These are phyloP conservation scores for Yamadazyma conglobata DNA, from an alignment of 1,139 yeast genomes.

Conservation along the genomic window DNA sequence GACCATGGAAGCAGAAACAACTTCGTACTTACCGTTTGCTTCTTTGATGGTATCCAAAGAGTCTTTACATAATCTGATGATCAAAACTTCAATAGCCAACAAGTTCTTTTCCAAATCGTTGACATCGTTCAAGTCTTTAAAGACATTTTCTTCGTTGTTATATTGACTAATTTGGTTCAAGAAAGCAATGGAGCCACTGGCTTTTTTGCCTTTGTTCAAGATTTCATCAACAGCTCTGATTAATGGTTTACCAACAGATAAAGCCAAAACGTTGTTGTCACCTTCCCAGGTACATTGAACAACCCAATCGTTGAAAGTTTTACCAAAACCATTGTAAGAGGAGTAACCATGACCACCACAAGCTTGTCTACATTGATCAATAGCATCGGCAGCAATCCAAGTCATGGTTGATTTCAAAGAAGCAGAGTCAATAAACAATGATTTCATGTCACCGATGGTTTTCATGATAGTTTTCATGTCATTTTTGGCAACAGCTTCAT, in stretches of 20 bases:
- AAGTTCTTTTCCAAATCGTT: conserved; percentile 25
- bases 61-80: conserved; percentile 46
- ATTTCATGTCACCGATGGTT: conserved; percentile 65
- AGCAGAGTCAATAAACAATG: conserved; percentile 81
- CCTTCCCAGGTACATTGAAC: conserved; percentile 99
- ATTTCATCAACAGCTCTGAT: conserved; percentile 49
- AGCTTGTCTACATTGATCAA: conserved; percentile 90
- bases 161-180: conserved; percentile 31
- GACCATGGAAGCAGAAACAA: conserved; percentile 53
- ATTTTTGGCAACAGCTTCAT: conserved; percentile 46
- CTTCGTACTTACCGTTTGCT: conserved; percentile 50
- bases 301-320: conserved; percentile 87
- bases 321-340: conserved; percentile 84
- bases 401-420: conserved; percentile 87
- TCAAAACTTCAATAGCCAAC: conserved; percentile 39
- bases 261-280: conserved; percentile 82
- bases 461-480: conserved; percentile 38
- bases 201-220: conserved; percentile 27
- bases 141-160: conserved; percentile 28
- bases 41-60: conserved; percentile 42
- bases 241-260: conserved; percentile 78
- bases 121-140: conserved; percentile 33
- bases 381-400: conserved; percentile 76
- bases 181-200: conserved; percentile 44
- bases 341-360: conserved; percentile 98